Evolutionary conservation across 2,329 filamentous ascomycete genomes (phyloP), one percentile per base, ranked within the genome.

Genomic region (Conoideocrella luteorostrata): DNA sequence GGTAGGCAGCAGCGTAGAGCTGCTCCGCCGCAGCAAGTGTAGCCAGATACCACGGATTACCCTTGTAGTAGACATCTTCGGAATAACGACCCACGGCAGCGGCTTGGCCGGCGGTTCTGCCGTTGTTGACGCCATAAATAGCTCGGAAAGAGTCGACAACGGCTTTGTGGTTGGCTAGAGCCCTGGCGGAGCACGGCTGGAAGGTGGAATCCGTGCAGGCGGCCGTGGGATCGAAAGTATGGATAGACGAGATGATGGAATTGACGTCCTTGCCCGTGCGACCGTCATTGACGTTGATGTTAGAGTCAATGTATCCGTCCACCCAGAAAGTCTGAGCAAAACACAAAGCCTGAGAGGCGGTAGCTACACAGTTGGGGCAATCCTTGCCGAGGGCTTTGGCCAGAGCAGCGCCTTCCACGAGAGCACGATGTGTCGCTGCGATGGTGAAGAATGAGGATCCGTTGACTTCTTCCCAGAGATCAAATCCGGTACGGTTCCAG

Each of bases 391-490:
- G 70, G 17, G 70, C 67, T n/a, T 64, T 62, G 4, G 87, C 86
- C 13, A 93, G 71, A 3, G 72, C 69, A 43, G 71, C 77, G 5
- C 88, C 87, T 63, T 86, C 80, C 6, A 81, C 68, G 12, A 83
- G 68, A n/a, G 79, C 74, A 52, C 86, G 78, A 58, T 91, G 80
- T 47, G 86, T 79, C 32, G 76, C 74, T 3, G 80, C 77, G 24
- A 81, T 67, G 1, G 87, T 93, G 64, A 91, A 94, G 69, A 90
- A 93, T 1, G 85, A 89, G 18, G 78, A 82, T 32, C 86, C 84
- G 20, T 71, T 68, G 12, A 90, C 78, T 60, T 93, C 88, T 60
- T 93, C 88, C 88, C 88, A 93, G 3, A 94, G 72, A 60, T 94
- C 88, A 55, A 80, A 93, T 5, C 76, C 75, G 0, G 74, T 77